Conservation (phyloP, 2,329 filamentous ascomycete genomes). For the Fusarium redolens region DNA sequence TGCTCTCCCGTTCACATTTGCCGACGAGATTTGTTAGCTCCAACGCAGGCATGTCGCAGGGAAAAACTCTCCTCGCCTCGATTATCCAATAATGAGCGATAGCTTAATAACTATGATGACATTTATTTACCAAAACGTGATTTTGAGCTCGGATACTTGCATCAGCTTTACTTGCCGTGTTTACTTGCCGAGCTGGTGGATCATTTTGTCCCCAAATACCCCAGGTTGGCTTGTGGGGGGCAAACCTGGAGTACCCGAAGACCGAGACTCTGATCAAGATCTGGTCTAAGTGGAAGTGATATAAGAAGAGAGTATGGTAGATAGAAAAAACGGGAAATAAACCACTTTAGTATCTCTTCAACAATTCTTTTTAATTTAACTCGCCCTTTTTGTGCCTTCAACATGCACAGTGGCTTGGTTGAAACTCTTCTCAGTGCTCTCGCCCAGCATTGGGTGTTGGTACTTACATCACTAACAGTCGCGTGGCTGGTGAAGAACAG, state of each 20-base stretch:
- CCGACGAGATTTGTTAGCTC: constrained; percentile 28
- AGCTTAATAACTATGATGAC: background rate
- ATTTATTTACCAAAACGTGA: background rate
- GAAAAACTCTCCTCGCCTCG: constrained; percentile 30
- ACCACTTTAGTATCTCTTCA: background rate
- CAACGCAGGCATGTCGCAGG: constrained; percentile 21
- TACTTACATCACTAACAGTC: constrained; percentile 5
- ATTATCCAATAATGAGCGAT: rapidly evolving
- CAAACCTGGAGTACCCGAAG: constrained; percentile 18
- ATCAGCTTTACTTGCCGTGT: constrained; percentile 24
- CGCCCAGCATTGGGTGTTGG: constrained; percentile 37
- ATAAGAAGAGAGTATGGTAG: constrained; percentile 22
- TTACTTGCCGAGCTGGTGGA: constrained; percentile 34
- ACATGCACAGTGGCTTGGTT: constrained; percentile 40
- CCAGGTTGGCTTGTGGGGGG: constrained; percentile 28
- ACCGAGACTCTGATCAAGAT: constrained; percentile 16
- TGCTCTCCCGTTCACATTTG: constrained; percentile 37
- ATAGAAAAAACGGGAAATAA: background rate
- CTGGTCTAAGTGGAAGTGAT: constrained; percentile 27
- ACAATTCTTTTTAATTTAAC: background rate
- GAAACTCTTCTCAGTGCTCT: constrained; percentile 31
- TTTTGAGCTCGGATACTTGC: background rate
- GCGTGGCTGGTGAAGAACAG: constrained; percentile 39
- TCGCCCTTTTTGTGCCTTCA: constrained; percentile 20
- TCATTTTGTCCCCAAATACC: constrained; percentile 21